Evolutionary conservation across 306 rosid species (phyloP).

Genomic region (Cucurbita argyrosperma): DNA sequence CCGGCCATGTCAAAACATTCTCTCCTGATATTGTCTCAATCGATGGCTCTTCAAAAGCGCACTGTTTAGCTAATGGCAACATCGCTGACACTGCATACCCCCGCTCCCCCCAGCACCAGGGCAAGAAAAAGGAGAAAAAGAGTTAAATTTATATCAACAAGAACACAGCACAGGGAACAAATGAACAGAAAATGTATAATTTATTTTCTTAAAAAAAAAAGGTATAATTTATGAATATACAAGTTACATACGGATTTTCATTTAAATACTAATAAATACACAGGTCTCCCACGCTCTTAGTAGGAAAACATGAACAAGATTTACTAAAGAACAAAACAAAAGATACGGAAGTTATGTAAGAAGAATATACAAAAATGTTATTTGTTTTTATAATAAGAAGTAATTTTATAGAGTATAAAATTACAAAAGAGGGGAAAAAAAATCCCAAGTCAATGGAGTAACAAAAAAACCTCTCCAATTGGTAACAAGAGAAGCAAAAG

Average conservation of each 20-base stretch:
- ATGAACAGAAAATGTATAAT: neutral
- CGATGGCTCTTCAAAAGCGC: constrained; percentile 95
- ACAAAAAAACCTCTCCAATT: too few species aligned
- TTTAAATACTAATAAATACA: neutral
- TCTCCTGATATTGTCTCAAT: constrained; percentile 90
- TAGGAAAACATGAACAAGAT: neutral
- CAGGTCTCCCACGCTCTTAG: neutral
- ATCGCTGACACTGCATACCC: constrained; percentile 77
- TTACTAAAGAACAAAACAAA: neutral
- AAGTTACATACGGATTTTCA: neutral
- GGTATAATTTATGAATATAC: neutral
- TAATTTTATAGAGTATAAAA: too few species aligned
- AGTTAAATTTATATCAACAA: neutral
- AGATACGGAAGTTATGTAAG: neutral
- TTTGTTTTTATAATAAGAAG: too few species aligned
- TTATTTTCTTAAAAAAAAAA: neutral
- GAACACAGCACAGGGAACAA: neutral
- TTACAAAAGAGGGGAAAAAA: too few species aligned
- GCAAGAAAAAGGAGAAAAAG: neutral
- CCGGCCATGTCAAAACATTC: constrained; percentile 96
- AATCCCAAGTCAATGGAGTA: too few species aligned
- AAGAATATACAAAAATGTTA: neutral
- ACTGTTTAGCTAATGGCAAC: constrained; percentile 89
- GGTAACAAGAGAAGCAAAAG: too few species aligned
- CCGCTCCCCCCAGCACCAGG: neutral